phyloP scores from a whole-genome alignment of 257 asterid species.

The Nicotiana undulata region DNA sequence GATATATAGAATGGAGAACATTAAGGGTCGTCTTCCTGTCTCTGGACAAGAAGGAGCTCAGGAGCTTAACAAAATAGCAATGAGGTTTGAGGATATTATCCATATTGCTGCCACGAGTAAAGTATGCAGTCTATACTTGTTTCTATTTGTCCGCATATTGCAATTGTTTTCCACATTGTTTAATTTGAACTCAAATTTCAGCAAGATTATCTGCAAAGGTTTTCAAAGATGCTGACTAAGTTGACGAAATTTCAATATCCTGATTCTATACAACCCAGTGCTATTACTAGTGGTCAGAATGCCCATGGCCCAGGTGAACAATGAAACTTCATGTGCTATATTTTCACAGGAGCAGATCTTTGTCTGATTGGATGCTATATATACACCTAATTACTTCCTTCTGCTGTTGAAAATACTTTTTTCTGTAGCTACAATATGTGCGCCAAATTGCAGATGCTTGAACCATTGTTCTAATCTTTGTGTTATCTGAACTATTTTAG shows the following conservation, averaged over 20 bases:
- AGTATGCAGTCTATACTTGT: conserved; percentile 24
- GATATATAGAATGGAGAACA: conserved; percentile 57
- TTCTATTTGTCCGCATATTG: not conserved
- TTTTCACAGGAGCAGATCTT: not conserved
- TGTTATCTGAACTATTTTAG: not conserved
- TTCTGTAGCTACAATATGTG: not conserved
- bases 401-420: not conserved
- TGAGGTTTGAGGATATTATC: conserved; percentile 74
- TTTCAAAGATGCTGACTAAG: conserved; percentile 70
- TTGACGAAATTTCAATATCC: conserved; percentile 28
- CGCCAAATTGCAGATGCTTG: not conserved
- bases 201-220: conserved; percentile 72
- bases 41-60: conserved; percentile 69
- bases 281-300: conserved; percentile 44
- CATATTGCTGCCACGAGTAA: conserved; percentile 69
- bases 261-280: conserved; percentile 36
- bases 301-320: conserved; percentile 59
- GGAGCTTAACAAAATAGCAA: conserved; percentile 72
- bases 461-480: not conserved
- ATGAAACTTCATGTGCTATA: not conserved
- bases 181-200: conserved; percentile 14
- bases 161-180: not conserved
- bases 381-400: not conserved
- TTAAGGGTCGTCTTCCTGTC: conserved; percentile 79
- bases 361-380: not conserved